These are phyloP conservation scores for Sergeia podlipaevii DNA, from an alignment of 208 protist species.

Conservation along the genomic window DNA sequence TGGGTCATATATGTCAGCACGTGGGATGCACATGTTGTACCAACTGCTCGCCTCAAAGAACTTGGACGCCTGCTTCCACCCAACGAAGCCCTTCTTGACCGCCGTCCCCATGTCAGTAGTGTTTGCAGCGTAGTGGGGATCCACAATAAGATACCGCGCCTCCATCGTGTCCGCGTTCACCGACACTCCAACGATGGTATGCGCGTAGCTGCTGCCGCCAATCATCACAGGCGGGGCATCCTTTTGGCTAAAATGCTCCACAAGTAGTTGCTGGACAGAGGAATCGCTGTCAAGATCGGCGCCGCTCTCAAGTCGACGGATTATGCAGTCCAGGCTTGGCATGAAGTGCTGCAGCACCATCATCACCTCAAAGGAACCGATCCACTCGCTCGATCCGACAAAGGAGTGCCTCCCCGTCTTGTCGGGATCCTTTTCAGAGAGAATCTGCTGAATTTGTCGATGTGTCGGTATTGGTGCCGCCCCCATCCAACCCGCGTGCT, in stretches of 20 bases:
- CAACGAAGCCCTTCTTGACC: constrained; percentile 85
- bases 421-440: constrained; percentile 68
- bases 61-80: constrained; percentile 79
- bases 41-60: constrained; percentile 87
- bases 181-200: constrained; percentile 93
- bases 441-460: constrained; percentile 82
- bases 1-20: constrained; percentile 47
- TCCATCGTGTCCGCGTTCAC: constrained; percentile 81
- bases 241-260: constrained; percentile 79
- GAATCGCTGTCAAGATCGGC: constrained; percentile 74
- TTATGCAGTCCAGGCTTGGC: constrained; percentile 78
- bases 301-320: constrained; percentile 80
- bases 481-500: constrained; percentile 50
- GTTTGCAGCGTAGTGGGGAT: constrained; percentile 92
- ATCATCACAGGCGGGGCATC: constrained; percentile 94
- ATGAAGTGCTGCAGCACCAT: constrained; percentile 83
- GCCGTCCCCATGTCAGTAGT: constrained; percentile 71
- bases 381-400: constrained; percentile 93
- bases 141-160: constrained; percentile 85
- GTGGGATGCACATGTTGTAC: constrained; percentile 95
- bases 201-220: constrained; percentile 93
- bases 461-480: constrained; percentile 47
- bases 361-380: constrained; percentile 93
- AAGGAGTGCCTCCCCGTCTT: constrained; percentile 82
- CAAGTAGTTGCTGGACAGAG: constrained; percentile 55